These are phyloP conservation scores for Striga hermonthica DNA, from an alignment of 305 asterid species.

Conservation along the genomic window DNA sequence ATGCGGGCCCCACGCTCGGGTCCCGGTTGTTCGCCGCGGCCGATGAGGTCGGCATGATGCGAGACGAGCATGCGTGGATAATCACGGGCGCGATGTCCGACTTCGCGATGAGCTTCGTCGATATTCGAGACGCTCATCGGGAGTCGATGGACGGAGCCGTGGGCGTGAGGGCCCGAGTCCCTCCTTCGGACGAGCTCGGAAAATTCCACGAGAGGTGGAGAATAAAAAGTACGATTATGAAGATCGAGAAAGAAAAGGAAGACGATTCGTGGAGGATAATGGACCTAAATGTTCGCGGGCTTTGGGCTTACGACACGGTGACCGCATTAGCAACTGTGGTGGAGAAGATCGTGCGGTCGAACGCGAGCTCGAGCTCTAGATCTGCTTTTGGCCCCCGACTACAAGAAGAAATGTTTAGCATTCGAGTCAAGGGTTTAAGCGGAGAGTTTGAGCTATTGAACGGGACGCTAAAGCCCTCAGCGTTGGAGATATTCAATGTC, in stretches of 20 bases:
- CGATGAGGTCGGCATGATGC: slow-evolving; percentile 42
- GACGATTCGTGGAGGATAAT: no score
- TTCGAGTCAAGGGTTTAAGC: slow-evolving; percentile 43
- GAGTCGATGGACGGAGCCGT: slow-evolving; percentile 63
- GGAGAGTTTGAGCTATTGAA: slow-evolving; percentile 45
- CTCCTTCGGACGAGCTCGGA: slow-evolving; percentile 34
- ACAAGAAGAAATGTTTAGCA: slow-evolving; percentile 34
- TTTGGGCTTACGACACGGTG: slow-evolving; percentile 55
- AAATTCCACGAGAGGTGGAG: slow-evolving; percentile 49
- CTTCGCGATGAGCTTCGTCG: slow-evolving; percentile 26
- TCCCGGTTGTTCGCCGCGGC: slow-evolving; percentile 38
- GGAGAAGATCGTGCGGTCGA: slow-evolving; percentile 36
- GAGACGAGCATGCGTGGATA: slow-evolving; percentile 61
- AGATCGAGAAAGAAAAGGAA: no score
- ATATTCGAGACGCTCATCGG: slow-evolving; percentile 32
- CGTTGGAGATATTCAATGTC: slow-evolving; percentile 53
- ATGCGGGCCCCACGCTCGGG: slow-evolving; percentile 40
- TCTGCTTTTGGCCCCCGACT: slow-evolving; percentile 46
- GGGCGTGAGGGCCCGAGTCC: slow-evolving; percentile 49
- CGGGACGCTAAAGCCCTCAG: slow-evolving; percentile 40
- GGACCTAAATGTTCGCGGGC: slow-evolving; percentile 45
- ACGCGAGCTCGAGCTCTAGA: no score
- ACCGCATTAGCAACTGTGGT: slow-evolving; percentile 52
- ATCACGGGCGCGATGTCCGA: slow-evolving; percentile 46
- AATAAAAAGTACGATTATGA: slow-evolving; percentile 16